phyloP scores from a whole-genome alignment of 2,329 filamentous ascomycete genomes.

The Hymenoscyphus repandus region DNA sequence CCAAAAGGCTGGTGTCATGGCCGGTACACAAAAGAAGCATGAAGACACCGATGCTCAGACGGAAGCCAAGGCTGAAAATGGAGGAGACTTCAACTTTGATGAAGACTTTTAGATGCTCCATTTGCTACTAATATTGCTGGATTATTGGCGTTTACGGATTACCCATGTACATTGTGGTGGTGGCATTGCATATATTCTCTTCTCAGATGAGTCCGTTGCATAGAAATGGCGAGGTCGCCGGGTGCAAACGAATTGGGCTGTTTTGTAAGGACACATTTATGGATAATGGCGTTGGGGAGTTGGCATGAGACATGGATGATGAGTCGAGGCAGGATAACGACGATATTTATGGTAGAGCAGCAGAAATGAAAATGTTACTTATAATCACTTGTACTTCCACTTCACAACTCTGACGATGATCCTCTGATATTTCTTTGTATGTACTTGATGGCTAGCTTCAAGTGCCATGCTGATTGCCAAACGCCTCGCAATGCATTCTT shows the following conservation, averaged over 20 bases:
- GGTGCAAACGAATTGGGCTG: conserved; percentile 21
- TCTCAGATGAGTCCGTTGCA: conserved; percentile 21
- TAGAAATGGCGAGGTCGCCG: conserved; percentile 27
- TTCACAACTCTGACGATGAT: background rate
- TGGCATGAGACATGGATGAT: background rate
- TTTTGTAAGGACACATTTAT: conserved; percentile 16
- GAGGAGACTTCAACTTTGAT: conserved; percentile 85
- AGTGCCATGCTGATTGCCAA: conserved; percentile 7
- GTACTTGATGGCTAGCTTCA: background rate
- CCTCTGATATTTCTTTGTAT: background rate
- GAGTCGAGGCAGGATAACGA: conserved; percentile 8
- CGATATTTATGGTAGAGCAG: conserved; percentile 4
- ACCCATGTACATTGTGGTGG: conserved; percentile 19
- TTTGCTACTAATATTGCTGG: conserved; percentile 14
- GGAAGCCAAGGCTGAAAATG: conserved; percentile 51
- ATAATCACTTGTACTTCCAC: background rate
- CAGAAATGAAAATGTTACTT: conserved; percentile 16
- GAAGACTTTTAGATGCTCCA: conserved; percentile 79
- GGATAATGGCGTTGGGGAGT: conserved; percentile 22
- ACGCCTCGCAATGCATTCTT: conserved; percentile 11
- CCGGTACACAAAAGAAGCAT: conserved; percentile 73
- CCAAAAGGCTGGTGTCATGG: conserved; percentile 99
- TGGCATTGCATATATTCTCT: conserved; percentile 18
- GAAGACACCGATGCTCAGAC: conserved; percentile 41
- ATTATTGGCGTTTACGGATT: conserved; percentile 15